phyloP scores from a whole-genome alignment of 176 grass and related monocot species.

The Pontederia crassipes region DNA sequence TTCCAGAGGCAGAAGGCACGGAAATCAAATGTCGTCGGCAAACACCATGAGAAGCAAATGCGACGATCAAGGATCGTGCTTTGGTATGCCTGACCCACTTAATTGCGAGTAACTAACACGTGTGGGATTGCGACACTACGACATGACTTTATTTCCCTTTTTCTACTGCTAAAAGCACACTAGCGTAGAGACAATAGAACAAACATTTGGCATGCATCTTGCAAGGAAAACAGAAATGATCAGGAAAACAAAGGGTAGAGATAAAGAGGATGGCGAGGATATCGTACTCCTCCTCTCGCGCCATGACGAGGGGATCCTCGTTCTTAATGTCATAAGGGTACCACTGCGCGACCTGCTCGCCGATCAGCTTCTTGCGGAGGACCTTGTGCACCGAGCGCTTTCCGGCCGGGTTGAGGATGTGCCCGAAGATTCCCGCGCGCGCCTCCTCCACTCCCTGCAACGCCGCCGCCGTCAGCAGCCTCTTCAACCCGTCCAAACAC shows the following conservation, averaged over 20 bases:
- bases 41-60: no score
- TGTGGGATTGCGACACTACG: no score
- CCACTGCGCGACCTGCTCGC: conserved; percentile 59
- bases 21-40: no score
- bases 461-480: conserved; percentile 38
- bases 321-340: conserved; percentile 68
- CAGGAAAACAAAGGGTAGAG: not conserved
- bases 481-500: conserved; percentile 38
- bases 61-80: no score
- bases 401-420: conserved; percentile 44
- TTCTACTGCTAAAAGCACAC: no score
- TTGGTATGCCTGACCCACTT: no score
- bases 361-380: conserved; percentile 55
- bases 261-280: not conserved
- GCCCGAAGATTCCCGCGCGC: conserved; percentile 50
- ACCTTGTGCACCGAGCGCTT: conserved; percentile 63
- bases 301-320: conserved; percentile 45
- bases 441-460: conserved; percentile 29
- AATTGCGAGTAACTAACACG: no score
- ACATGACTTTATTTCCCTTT: no score
- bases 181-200: no score
- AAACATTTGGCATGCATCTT: no score
- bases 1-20: no score
- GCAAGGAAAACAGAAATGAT: not conserved
- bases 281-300: conserved; percentile 52